These are phyloP conservation scores for Leishmania mexicana DNA, from an alignment of 208 protist species.

Conservation along the genomic window DNA sequence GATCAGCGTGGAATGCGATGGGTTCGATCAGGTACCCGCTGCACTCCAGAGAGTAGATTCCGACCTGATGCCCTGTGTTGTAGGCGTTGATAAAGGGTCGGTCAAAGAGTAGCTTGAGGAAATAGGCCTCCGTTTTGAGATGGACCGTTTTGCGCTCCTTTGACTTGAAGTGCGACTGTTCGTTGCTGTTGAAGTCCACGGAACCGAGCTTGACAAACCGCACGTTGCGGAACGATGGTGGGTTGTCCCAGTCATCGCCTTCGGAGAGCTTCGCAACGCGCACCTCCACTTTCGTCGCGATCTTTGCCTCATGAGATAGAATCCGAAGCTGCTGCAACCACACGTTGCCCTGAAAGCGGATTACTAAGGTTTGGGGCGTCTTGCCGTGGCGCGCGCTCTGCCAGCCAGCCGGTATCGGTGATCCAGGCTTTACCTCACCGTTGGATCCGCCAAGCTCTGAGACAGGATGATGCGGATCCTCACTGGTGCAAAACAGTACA, in stretches of 20 bases:
- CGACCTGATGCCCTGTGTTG: slow-evolving; percentile 80
- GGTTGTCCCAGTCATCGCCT: slow-evolving; percentile 28
- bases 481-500: slow-evolving; percentile 81
- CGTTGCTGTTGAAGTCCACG: slow-evolving; percentile 84
- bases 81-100: slow-evolving; percentile 66
- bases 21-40: slow-evolving; percentile 43
- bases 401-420: slow-evolving; percentile 55
- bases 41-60: slow-evolving; percentile 87
- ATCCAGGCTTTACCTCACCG: slow-evolving; percentile 10
- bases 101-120: slow-evolving; percentile 88
- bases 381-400: slow-evolving; percentile 72
- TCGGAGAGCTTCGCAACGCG: slow-evolving; percentile 60
- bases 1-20: slow-evolving; percentile 30
- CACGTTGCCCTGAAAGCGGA: slow-evolving; percentile 88
- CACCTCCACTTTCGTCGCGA: slow-evolving; percentile 86
- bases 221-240: slow-evolving; percentile 68
- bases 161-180: slow-evolving; percentile 72
- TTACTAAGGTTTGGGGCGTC: slow-evolving; percentile 78
- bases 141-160: slow-evolving; percentile 93
- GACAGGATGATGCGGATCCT: slow-evolving; percentile 70
- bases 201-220: slow-evolving; percentile 81
- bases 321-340: slow-evolving; percentile 84
- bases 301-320: slow-evolving; percentile 87
- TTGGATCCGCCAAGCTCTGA: slow-evolving; percentile 45
- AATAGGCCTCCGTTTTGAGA: slow-evolving; percentile 80